Conservation (phyloP, 192 early-diverging fungal genomes). For the Coemansia sp. region DNA sequence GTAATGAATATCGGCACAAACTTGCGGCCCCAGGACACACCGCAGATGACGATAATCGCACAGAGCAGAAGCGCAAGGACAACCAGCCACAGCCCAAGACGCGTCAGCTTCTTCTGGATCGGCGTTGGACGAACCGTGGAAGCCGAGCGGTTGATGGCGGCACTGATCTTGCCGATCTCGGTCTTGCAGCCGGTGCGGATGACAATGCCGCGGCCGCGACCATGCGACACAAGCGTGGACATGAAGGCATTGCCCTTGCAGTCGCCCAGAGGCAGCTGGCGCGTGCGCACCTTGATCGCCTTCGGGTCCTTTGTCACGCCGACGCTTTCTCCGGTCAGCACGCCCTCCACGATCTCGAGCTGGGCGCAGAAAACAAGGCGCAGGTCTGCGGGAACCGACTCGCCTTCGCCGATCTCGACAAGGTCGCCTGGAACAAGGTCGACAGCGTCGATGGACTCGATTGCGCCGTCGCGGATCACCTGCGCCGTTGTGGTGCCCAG, state of each 20-base stretch:
- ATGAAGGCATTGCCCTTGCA: constrained; percentile 97
- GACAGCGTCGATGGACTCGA: constrained; percentile 72
- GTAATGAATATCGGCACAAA: constrained; percentile 74
- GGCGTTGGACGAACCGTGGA: constrained; percentile 60
- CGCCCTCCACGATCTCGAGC: constrained; percentile 69
- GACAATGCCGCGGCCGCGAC: constrained; percentile 90
- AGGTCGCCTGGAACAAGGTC: constrained; percentile 88
- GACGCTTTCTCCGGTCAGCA: constrained; percentile 72
- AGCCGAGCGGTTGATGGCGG: constrained; percentile 70
- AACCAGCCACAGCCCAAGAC: constrained; percentile 84
- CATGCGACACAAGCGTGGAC: constrained; percentile 88
- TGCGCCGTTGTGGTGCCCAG: constrained; percentile 77
- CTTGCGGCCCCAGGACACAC: constrained; percentile 66
- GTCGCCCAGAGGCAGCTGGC: constrained; percentile 74
- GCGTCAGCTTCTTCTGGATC: constrained; percentile 73
- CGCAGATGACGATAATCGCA: constrained; percentile 81
- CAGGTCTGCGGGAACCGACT: constrained; percentile 85
- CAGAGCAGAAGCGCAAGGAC: constrained; percentile 78
- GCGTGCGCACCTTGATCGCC: constrained; percentile 51
- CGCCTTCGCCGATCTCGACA: constrained; percentile 79
- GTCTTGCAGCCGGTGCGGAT: constrained; percentile 83
- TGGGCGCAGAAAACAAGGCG: constrained; percentile 66
- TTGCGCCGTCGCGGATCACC: constrained; percentile 75
- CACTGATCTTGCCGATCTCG: constrained; percentile 94
- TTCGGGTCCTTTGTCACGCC: constrained; percentile 64